These are phyloP conservation scores for Cercis canadensis DNA, from an alignment of 306 rosid genomes.

Conservation along the genomic window DNA sequence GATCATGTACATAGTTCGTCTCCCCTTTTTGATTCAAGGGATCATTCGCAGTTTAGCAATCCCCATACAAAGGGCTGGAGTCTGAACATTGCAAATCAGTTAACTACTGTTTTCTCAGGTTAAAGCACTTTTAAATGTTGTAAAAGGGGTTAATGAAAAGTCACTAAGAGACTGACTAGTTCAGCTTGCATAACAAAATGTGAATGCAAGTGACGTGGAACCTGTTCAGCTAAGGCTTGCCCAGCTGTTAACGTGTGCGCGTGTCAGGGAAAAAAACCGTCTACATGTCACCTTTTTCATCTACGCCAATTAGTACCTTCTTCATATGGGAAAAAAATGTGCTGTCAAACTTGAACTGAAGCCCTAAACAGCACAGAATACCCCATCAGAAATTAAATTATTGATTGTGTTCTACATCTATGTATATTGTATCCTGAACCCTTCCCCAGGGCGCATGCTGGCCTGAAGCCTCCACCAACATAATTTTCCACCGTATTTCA, in stretches of 20 bases:
- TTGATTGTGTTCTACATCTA: slow-evolving; percentile 38
- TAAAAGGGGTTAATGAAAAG: slow-evolving; percentile 15
- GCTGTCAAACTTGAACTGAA: slow-evolving; percentile 46
- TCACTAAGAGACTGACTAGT: slow-evolving; percentile 25
- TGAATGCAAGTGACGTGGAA: too few species aligned
- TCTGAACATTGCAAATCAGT: slow-evolving; percentile 1
- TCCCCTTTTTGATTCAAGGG: too few species aligned
- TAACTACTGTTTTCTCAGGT: slow-evolving; percentile 29
- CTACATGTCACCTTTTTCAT: slow-evolving; percentile 24
- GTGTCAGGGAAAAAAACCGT: slow-evolving; percentile 8
- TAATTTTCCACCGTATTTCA: slow-evolving; percentile 21
- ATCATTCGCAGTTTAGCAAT: too few species aligned
- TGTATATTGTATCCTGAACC: slow-evolving; percentile 27
- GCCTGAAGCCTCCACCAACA: slow-evolving; percentile 34
- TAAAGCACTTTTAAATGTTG: slow-evolving; percentile 27
- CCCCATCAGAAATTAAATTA: slow-evolving; percentile 32
- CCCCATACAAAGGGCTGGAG: too few species aligned
- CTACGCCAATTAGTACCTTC: slow-evolving; percentile 38
- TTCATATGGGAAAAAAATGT: slow-evolving; percentile 41
- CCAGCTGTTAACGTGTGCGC: slow-evolving; percentile 21
- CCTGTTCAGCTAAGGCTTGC: slow-evolving; percentile 31
- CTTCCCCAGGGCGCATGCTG: slow-evolving; percentile 24
- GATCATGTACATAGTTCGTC: too few species aligned
- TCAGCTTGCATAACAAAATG: slow-evolving; percentile 35
- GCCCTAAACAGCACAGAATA: slow-evolving; percentile 47